phyloP scores from a whole-genome alignment of 140 eudicot genomes.

The Flaveria floridana region DNA sequence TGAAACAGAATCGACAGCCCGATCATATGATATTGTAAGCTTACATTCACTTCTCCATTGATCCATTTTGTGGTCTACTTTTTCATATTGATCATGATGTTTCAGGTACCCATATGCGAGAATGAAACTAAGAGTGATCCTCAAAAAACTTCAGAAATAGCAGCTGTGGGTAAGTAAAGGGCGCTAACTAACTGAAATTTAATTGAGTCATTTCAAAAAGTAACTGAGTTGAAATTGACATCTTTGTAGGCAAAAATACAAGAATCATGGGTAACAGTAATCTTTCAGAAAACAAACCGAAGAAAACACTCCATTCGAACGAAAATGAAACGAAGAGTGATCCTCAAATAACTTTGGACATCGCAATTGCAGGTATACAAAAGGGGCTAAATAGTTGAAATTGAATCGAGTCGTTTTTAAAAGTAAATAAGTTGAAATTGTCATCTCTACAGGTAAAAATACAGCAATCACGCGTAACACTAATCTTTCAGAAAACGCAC shows the following conservation, averaged over 20 bases:
- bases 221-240: background rate
- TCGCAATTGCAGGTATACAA: background rate
- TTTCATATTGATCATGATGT: slow-evolving; percentile 11
- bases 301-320: no score
- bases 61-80: background rate
- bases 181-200: background rate
- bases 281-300: background rate
- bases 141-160: slow-evolving; percentile 12
- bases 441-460: slow-evolving; percentile 23
- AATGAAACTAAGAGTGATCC: slow-evolving; percentile 20
- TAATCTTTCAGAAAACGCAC: slow-evolving; percentile 5
- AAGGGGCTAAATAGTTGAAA: background rate
- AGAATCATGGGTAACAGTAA: background rate
- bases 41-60: background rate
- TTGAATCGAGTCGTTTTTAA: background rate
- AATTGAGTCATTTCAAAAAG: background rate
- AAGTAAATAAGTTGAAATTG: background rate
- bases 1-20: slow-evolving; percentile 30
- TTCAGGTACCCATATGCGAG: slow-evolving; percentile 16
- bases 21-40: slow-evolving; percentile 45
- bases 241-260: slow-evolving; percentile 24
- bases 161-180: background rate
- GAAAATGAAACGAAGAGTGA: background rate
- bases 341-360: background rate
- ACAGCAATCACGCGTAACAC: slow-evolving; percentile 7